phyloP scores from a whole-genome alignment of 345 rosid genomes.

The Syzygium jambos region DNA sequence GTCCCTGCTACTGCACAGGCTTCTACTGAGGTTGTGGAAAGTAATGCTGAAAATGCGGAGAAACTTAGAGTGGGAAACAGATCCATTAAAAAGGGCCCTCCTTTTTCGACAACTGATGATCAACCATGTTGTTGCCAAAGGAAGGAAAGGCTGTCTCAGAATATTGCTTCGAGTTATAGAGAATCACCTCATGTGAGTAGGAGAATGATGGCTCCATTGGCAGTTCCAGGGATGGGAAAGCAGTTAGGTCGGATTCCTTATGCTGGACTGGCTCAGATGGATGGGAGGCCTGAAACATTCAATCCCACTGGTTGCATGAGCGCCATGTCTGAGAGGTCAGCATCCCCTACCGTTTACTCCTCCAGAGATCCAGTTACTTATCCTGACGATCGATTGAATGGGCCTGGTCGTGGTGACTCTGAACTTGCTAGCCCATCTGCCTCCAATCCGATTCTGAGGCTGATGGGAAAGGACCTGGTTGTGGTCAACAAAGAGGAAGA shows the following conservation, averaged over 20 bases:
- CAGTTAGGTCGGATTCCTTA: slow-evolving; percentile 14
- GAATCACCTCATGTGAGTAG: slow-evolving; percentile 55
- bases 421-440: slow-evolving; percentile 70
- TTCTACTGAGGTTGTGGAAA: background rate
- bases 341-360: slow-evolving; percentile 8
- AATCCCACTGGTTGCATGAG: slow-evolving; percentile 7
- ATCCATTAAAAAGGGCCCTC: slow-evolving; percentile 34
- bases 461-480: slow-evolving; percentile 97
- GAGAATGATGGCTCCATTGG: slow-evolving; percentile 32
- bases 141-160: slow-evolving; percentile 59
- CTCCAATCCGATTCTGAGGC: slow-evolving; percentile 67
- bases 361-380: slow-evolving; percentile 12
- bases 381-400: slow-evolving; percentile 19
- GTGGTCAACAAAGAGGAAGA: slow-evolving; percentile 84
- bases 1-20: background rate
- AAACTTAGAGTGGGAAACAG: slow-evolving; percentile 17
- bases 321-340: slow-evolving; percentile 30
- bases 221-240: slow-evolving; percentile 21
- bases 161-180: slow-evolving; percentile 31
- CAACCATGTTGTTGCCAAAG: slow-evolving; percentile 88
- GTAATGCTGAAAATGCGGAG: slow-evolving; percentile 25
- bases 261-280: slow-evolving; percentile 17
- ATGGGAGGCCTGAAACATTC: slow-evolving; percentile 23
- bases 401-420: slow-evolving; percentile 13
- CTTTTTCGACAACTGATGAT: slow-evolving; percentile 29